Base-by-base conservation (phyloP, 805 yeast species). In the Alloascoidea africana region DNA sequence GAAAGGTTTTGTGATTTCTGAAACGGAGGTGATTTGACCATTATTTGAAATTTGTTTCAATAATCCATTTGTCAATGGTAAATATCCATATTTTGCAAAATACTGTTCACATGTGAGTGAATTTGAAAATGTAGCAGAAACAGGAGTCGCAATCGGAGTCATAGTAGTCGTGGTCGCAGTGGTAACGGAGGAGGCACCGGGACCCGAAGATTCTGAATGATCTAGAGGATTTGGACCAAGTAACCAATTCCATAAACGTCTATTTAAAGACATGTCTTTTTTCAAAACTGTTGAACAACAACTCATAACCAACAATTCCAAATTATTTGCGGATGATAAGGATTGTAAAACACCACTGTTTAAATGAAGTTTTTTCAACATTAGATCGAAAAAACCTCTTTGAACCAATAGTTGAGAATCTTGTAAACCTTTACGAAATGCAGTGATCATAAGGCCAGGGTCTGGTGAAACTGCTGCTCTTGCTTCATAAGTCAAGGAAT, bases 211-310 rank as follows among this genome's bases (percentile, higher is more conserved):
- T 35, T 34, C 14, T n/a, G n/a, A n/a, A n/a, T 39, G 42, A 34
- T 41, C 47, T 16, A 39, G 33, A 16, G 59, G 60, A 17, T 76
- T 85, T 1, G 95, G 91, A 0, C 97, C 96, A 18, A 89, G 56
- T 4, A 91, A 59, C 94, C 96, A 91, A 41, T 69, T 76, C 96
- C 97, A 87, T 15, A 91, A 64, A 48, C 99, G 68, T 55, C 98
- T 68, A 54, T 91, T 91, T 41, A 91, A 65, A 5, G 96, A 85
- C 96, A 91, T 85, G 55, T 91, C 99, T 46, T 76, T 77, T 34
- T 79, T 73, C 34, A 85, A 59, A 2, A 91, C 78, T 0, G 87
- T 75, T 6, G 65, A 56, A 17, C 85, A 68, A 30, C 86, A 77
- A 5, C 74, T 63, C 55, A 77, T 60, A 14, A 85, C 53, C 30